Evolutionary conservation across 2,329 filamentous ascomycete genomes (phyloP), one percentile per base, ranked within the genome.

Genomic region (Seiridium cupressi): DNA sequence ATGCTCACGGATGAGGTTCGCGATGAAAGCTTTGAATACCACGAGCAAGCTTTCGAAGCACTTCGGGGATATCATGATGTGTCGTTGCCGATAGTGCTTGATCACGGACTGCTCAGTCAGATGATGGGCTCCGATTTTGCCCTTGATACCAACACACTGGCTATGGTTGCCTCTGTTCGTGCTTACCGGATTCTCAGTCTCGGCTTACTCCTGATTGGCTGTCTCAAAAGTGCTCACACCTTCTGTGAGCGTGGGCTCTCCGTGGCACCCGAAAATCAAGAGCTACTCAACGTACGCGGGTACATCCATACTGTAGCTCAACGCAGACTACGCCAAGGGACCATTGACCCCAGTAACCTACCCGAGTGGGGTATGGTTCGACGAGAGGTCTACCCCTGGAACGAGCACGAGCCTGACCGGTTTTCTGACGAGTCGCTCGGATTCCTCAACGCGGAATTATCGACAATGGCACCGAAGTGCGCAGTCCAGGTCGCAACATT

Each of bases 21-120:
- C 64, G 89, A 95, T 59, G 90, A 94, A 63, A 84, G 86, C 44
- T 93, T 91, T 66, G 92, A 97, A 73, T 96, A 93, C 69, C 89
- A 95, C 70, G 87, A 92, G 13, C 78, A 84, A 66, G 88, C 89
- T 7, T 65, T 81, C 5, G 83, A 85, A 56, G 79, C 82, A 8
- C 74, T 89, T 53, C 70, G 78, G 61, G 66, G 73, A 59, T 76
- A 77, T 66, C 64, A 66, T 1, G 60, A 70, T 31, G 70, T 73
- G 2, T 70, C 74, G 1, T 61, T 78, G 5, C 78, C 81, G 4
- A 76, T 78, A 18, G 76, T 85, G 11, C 73, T 87, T 32, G 70
- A 76, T 36, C 72, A 80, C 66, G 80, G 79, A 48, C 72, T 72
- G 44, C 73, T 83, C 9, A 69, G 69, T 1, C 64, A 74, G 4